phyloP scores from a whole-genome alignment of 2,329 filamentous ascomycete species.

The Aureobasidium vineae region DNA sequence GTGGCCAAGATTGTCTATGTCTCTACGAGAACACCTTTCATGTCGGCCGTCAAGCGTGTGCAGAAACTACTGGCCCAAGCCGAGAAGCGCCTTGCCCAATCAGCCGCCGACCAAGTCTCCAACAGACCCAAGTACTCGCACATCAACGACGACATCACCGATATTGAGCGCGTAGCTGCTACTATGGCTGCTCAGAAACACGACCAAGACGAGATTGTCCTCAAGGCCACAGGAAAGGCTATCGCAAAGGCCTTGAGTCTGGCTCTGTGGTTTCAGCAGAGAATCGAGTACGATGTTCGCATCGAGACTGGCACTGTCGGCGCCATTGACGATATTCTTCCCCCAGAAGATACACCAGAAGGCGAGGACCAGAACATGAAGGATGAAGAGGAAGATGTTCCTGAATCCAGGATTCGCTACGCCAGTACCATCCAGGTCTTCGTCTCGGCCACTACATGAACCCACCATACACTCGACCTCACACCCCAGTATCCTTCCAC shows the following conservation, averaged over 20 bases:
- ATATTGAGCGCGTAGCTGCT: constrained; percentile 24
- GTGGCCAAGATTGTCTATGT: constrained; percentile 64
- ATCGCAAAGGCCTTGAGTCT: constrained; percentile 63
- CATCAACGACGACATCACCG: constrained; percentile 18
- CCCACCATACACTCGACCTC: not conserved
- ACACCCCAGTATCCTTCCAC: not conserved
- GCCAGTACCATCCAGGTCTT: constrained; percentile 32
- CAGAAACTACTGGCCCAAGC: constrained; percentile 61
- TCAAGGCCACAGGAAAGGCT: constrained; percentile 66
- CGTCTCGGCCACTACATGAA: constrained; percentile 25
- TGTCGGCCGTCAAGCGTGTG: constrained; percentile 64
- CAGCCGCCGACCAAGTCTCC: constrained; percentile 37
- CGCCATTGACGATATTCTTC: constrained; percentile 66
- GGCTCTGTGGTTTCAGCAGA: constrained; percentile 63
- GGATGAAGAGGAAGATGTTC: constrained; percentile 34
- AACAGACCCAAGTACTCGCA: constrained; percentile 25
- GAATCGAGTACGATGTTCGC: constrained; percentile 58
- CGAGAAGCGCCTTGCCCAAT: constrained; percentile 51
- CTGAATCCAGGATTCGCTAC: constrained; percentile 40
- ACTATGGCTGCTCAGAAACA: constrained; percentile 38
- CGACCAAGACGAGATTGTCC: constrained; percentile 53
- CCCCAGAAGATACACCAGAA: constrained; percentile 31
- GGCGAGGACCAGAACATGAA: constrained; percentile 26
- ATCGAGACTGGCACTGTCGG: constrained; percentile 62
- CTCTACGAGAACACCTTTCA: constrained; percentile 63